Evolutionary conservation across 306 rosid species (phyloP), one percentile per base, ranked within the genome.

Genomic region (Prinsepia uniflora): DNA sequence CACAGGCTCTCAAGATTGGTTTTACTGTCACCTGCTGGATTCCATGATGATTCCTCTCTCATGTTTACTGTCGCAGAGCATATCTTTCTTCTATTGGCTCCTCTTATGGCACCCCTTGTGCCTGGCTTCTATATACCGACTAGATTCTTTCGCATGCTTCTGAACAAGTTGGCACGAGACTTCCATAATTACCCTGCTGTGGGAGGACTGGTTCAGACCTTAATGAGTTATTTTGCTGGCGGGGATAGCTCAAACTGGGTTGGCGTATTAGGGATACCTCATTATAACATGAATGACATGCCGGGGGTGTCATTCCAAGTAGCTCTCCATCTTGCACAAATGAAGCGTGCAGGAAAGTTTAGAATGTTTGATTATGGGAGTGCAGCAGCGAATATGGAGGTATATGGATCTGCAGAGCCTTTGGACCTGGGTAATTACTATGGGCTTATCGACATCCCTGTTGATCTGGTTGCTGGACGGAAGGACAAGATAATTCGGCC

Each of bases 181-280:
- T 82, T 93, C 76, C 92, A 90, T 61, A 86, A 87, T 81, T 84
- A 88, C 74, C 97, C 98, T 46, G 97, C 97, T 0, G 96, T 90
- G 62, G 96, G 98, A 63, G 98, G 98, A 40, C 67, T 93, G 64
- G 98, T 93, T 77, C 98, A 93, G 79, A 93, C 94, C 17, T 45
- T 93, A 19, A 89, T 93, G 96, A 75, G 98, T 70, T 93, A 93
- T 64, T 73, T 83, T 44, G 91, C 84, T 56, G 98, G 98, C 7
- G 98, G 98, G 24, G 98, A 93, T 82, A 93, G 97, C 80, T 93
- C 98, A 58, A 93, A 93, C 67, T 93, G 98, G 98, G 93, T 93
- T 40, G 98, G 98, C 15, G 97, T 87, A 11, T 64, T 90, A 63
- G 96, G 96, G 17, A 60, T 89, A 50, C 96, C 98, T 5, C 98